Conservation (phyloP, 108 stramenopile genomes). For the Mayamaea pseudoterrestris region DNA sequence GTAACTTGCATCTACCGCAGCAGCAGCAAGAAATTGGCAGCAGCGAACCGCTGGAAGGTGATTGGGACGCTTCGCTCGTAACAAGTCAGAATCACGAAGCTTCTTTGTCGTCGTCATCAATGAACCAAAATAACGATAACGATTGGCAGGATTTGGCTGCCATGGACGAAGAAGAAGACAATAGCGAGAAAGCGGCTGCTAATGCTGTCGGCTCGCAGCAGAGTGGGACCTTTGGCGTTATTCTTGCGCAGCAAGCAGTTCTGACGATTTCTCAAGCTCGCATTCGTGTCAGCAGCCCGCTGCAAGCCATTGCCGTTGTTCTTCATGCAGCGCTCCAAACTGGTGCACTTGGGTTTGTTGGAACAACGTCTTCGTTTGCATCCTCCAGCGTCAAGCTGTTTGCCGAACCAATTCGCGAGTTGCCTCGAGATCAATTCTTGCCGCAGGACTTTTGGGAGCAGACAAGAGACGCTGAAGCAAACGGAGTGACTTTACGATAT, state of each 20-base stretch:
- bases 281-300: constrained; percentile 23
- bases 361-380: constrained; percentile 22
- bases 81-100: background rate
- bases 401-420: constrained; percentile 61
- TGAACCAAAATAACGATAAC: constrained; percentile 2
- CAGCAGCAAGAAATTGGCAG: background rate
- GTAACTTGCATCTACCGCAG: background rate
- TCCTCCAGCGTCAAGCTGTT: too few species aligned
- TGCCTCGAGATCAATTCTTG: constrained; percentile 41
- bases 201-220: background rate
- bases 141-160: constrained; percentile 35
- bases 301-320: constrained; percentile 52
- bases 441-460: constrained; percentile 14
- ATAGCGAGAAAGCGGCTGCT: constrained; percentile 2
- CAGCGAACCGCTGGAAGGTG: background rate
- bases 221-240: constrained; percentile 18
- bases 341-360: constrained; percentile 26
- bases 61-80: background rate
- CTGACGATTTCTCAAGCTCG: constrained; percentile 29
- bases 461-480: constrained; percentile 30
- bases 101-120: background rate
- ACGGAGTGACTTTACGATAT: constrained; percentile 24
- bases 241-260: constrained; percentile 29
- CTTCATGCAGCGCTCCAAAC: constrained; percentile 49
- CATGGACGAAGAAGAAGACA: constrained; percentile 12